phyloP scores from a whole-genome alignment of 129 eudicot genomes.

The Escallonia rubra region DNA sequence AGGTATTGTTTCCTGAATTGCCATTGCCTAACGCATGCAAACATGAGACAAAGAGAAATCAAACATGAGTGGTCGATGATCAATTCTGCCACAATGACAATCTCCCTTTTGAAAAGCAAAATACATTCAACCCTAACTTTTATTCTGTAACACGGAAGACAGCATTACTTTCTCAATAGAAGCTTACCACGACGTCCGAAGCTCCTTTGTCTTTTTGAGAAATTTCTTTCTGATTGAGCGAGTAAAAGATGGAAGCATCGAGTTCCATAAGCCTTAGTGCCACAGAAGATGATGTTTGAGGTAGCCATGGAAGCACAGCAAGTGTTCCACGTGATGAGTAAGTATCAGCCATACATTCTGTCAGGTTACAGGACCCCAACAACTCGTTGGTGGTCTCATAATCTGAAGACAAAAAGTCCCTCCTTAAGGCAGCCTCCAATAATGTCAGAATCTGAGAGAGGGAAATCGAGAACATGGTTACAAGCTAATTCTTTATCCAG shows the following conservation, averaged over 20 bases:
- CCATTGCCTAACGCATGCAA: too few relatives aligned
- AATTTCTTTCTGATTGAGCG: conserved; percentile 49
- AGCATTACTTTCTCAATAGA: neutral
- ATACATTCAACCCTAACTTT: too few relatives aligned
- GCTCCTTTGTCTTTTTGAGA: conserved; percentile 41
- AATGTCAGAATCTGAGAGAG: conserved; percentile 52
- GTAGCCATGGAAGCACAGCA: conserved; percentile 83
- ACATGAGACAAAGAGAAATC: too few relatives aligned
- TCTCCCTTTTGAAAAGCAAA: too few relatives aligned
- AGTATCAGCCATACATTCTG: conserved; percentile 10
- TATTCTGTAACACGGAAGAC: too few relatives aligned
- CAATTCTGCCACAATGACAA: too few relatives aligned
- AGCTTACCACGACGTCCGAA: conserved; percentile 35
- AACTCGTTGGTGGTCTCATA: conserved; percentile 60
- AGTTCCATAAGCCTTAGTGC: conserved; percentile 89
- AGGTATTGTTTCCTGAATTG: too few relatives aligned
- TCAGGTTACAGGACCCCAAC: conserved; percentile 38
- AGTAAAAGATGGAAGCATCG: conserved; percentile 59
- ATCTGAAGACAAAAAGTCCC: conserved; percentile 48
- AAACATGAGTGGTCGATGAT: too few relatives aligned
- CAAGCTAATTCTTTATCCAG: neutral
- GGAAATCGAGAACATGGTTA: neutral
- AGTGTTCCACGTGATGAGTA: conserved; percentile 21
- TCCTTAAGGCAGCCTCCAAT: conserved; percentile 61
- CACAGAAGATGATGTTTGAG: conserved; percentile 66